These are phyloP conservation scores for Nitzschia putrida DNA, from an alignment of 108 stramenopile species.

Conservation along the genomic window DNA sequence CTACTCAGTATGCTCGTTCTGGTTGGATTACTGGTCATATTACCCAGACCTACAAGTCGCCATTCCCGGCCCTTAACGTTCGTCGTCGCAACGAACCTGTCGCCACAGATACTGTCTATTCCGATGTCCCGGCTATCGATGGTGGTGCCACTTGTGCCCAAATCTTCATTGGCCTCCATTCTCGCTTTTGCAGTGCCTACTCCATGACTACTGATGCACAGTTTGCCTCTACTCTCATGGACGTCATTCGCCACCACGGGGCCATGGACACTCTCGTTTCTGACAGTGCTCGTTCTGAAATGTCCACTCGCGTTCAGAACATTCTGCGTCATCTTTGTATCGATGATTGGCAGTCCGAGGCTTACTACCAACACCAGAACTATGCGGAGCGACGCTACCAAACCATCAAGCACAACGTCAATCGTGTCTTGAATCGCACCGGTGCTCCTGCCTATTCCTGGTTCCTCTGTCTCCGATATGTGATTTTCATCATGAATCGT, in stretches of 20 bases:
- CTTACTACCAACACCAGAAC: constrained; percentile 37
- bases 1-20: constrained; percentile 25
- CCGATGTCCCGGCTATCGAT: constrained; percentile 23
- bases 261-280: constrained; percentile 8
- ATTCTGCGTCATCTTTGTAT: constrained; percentile 20
- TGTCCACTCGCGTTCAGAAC: constrained; percentile 9
- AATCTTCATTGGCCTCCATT: constrained; percentile 2
- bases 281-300: constrained; percentile 11
- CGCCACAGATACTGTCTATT: constrained; percentile 25
- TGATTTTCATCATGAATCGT: constrained; percentile 19
- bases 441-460: constrained; percentile 24
- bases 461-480: constrained; percentile 26
- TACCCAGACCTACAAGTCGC: not conserved
- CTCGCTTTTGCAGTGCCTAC: not conserved
- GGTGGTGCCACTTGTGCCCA: constrained; percentile 1
- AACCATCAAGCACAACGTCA: constrained; percentile 13
- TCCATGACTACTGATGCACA: not conserved
- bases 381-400: constrained; percentile 30
- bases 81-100: constrained; percentile 9
- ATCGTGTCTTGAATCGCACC: constrained; percentile 24
- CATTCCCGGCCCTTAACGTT: constrained; percentile 23
- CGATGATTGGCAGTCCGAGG: constrained; percentile 21
- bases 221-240: constrained; percentile 25
- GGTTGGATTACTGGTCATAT: not conserved
- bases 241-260: constrained; percentile 29